Evolutionary conservation across 164 flowering plant species (phyloP).

Genomic region (Nelumbo lutea): DNA sequence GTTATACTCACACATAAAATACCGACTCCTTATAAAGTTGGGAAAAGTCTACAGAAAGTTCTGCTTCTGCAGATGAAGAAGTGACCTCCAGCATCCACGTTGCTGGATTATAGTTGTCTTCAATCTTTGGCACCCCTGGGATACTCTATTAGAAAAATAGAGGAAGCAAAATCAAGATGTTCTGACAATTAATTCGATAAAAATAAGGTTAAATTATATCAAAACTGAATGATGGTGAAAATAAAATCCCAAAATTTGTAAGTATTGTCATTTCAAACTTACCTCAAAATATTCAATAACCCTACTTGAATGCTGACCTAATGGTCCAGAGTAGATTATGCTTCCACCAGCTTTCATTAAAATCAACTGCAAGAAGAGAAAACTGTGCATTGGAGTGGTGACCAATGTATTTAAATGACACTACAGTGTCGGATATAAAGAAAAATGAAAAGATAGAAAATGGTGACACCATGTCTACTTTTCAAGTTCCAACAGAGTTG

Average conservation of each 20-base stretch:
- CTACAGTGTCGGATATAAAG: no score
- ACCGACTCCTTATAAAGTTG: slow-evolving; percentile 32
- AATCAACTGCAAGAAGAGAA: slow-evolving; percentile 25
- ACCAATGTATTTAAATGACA: no score
- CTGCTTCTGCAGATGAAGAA: slow-evolving; percentile 43
- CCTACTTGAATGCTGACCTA: slow-evolving; percentile 35
- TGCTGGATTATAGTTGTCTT: no score
- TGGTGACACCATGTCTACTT: no score
- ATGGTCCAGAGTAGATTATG: slow-evolving; percentile 36
- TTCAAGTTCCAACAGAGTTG: no score
- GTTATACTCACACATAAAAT: slow-evolving; percentile 32
- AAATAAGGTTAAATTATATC: no score
- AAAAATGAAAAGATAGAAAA: no score
- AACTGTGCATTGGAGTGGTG: no score
- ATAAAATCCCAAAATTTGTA: no score
- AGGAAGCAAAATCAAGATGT: not conserved
- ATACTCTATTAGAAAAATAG: slow-evolving; percentile 22
- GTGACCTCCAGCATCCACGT: slow-evolving; percentile 16
- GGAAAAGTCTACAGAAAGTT: slow-evolving; percentile 43
- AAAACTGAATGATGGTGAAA: no score
- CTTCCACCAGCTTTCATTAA: slow-evolving; percentile 40
- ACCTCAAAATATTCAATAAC: slow-evolving; percentile 53
- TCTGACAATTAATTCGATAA: no score
- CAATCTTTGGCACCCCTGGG: slow-evolving; percentile 16
- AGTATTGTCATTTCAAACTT: not conserved